A percentile compares a stretch with the other conserved stretches of the same genome.
phyloP scores from a whole-genome alignment of 1,139 yeast species.

The Magnusiomyces suaveolens region DNA sequence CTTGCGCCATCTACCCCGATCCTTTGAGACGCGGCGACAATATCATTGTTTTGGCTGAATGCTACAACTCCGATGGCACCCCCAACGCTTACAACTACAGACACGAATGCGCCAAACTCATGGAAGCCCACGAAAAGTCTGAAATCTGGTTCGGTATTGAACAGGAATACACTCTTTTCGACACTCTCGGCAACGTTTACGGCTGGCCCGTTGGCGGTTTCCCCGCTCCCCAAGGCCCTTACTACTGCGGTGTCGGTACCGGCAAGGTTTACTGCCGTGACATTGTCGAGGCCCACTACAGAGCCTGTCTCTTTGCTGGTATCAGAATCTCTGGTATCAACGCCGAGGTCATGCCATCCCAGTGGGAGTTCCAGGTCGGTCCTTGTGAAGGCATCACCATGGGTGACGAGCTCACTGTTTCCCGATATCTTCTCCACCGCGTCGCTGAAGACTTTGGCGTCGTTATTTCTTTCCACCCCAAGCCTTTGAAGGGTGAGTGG shows the following conservation, averaged over 20 bases:
- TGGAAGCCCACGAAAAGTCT: slow-evolving; percentile 83
- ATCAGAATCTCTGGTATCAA: slow-evolving; percentile 87
- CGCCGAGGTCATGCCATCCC: slow-evolving; percentile 99
- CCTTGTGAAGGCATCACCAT: slow-evolving; percentile 90
- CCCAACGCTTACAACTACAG: slow-evolving; percentile 98
- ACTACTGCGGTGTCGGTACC: slow-evolving; percentile 99
- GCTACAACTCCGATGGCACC: slow-evolving; percentile 98
- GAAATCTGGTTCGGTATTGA: slow-evolving; percentile 96
- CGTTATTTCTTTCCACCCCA: slow-evolving; percentile 97
- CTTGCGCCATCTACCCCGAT: slow-evolving; percentile 87
- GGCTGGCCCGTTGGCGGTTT: slow-evolving; percentile 99
- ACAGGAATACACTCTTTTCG: slow-evolving; percentile 96
- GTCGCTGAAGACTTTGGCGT: slow-evolving; percentile 98
- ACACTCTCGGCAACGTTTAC: slow-evolving; percentile 78
- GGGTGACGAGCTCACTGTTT: slow-evolving; percentile 97
- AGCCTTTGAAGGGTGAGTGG: slow-evolving; percentile 98
- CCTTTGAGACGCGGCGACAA: slow-evolving; percentile 98
- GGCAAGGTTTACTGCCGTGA: slow-evolving; percentile 98
- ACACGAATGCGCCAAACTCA: slow-evolving; percentile 91
- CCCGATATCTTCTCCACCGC: slow-evolving; percentile 84
- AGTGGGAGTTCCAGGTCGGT: slow-evolving; percentile 99
- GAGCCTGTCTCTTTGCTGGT: slow-evolving; percentile 93
- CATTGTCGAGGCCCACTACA: slow-evolving; percentile 96
- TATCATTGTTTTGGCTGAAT: slow-evolving; percentile 87
- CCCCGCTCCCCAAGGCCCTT: slow-evolving; percentile 99